Percentiles rank a stretch among this genome's conserved stretches.
Evolutionary conservation across 371 early-diverging fungal species (phyloP).

Genomic region (Actinomortierella wolfii): DNA sequence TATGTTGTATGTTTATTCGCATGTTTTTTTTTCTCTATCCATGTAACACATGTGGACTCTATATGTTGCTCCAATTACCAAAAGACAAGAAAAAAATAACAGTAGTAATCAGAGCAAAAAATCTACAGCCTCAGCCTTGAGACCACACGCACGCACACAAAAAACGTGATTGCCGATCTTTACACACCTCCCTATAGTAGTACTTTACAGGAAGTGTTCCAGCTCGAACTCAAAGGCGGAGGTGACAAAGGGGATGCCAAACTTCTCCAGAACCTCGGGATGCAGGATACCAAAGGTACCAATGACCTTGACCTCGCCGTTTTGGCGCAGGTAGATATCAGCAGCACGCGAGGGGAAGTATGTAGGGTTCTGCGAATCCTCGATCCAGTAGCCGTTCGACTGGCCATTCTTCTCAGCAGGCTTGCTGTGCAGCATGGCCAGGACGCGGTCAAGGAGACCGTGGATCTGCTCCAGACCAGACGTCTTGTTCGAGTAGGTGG

Average conservation of each 20-base stretch:
- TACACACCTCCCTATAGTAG: too few relatives aligned
- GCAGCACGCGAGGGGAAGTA: slow-evolving; percentile 95
- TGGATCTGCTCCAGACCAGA: slow-evolving; percentile 95
- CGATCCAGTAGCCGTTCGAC: slow-evolving; percentile 79
- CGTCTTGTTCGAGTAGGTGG: slow-evolving; percentile 86
- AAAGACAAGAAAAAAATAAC: too few relatives aligned
- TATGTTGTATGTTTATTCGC: too few relatives aligned
- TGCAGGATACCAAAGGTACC: slow-evolving; percentile 95
- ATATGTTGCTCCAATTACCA: too few relatives aligned
- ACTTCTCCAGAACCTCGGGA: slow-evolving; percentile 88
- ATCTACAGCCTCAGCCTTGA: too few relatives aligned
- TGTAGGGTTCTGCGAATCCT: slow-evolving; percentile 77
- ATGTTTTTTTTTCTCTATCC: too few relatives aligned
- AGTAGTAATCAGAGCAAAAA: too few relatives aligned
- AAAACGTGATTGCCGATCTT: too few relatives aligned
- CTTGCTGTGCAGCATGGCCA: slow-evolving; percentile 77
- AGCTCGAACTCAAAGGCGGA: slow-evolving; percentile 94
- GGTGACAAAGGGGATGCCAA: slow-evolving; percentile 85
- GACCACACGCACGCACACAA: too few relatives aligned
- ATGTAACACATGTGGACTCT: too few relatives aligned
- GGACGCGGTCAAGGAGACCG: slow-evolving; percentile 89
- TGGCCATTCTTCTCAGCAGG: slow-evolving; percentile 50
- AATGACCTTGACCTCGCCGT: slow-evolving; percentile 61
- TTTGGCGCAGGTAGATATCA: slow-evolving; percentile 72
- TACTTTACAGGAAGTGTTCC: slow-evolving; percentile 91